Evolutionary conservation across 305 asterid genomes (phyloP).

Genomic region (Solanum hybrid): DNA sequence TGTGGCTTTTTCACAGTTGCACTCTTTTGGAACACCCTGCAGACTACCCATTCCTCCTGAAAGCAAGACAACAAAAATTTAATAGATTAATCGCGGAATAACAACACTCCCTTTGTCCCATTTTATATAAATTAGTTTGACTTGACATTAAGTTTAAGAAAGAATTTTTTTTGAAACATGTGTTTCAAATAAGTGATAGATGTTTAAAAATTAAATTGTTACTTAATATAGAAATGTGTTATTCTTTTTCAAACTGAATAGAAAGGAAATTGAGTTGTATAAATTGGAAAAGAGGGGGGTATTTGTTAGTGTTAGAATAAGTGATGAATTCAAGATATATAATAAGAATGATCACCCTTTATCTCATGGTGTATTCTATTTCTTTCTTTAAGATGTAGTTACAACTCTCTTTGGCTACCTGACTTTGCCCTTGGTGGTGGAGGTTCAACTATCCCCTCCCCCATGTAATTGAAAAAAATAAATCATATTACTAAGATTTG

Average conservation of each 20-base stretch:
- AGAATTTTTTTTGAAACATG: no score
- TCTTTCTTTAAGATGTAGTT: not conserved
- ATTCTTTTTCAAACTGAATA: no score
- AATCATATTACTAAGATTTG: no score
- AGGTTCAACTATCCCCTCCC: no score
- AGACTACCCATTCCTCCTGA: slow-evolving; percentile 91
- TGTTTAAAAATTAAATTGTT: no score
- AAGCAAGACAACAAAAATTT: not conserved
- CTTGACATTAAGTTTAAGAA: no score
- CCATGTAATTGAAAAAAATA: no score
- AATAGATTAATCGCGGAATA: not conserved
- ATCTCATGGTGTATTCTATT: not conserved
- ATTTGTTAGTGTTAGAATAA: not conserved
- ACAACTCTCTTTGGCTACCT: not conserved
- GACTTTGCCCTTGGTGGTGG: no score
- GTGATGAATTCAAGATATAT: not conserved
- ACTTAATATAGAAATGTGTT: not conserved
- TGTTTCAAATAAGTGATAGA: no score
- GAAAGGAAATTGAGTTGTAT: not conserved
- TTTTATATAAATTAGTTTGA: no score
- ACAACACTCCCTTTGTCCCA: not conserved
- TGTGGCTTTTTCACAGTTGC: slow-evolving; percentile 41
- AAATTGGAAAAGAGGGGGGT: not conserved
- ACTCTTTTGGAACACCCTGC: slow-evolving; percentile 77
- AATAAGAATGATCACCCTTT: not conserved